These are phyloP conservation scores for Fomitopsis serialis DNA, from an alignment of 768 basidiomycete species.

Conservation along the genomic window DNA sequence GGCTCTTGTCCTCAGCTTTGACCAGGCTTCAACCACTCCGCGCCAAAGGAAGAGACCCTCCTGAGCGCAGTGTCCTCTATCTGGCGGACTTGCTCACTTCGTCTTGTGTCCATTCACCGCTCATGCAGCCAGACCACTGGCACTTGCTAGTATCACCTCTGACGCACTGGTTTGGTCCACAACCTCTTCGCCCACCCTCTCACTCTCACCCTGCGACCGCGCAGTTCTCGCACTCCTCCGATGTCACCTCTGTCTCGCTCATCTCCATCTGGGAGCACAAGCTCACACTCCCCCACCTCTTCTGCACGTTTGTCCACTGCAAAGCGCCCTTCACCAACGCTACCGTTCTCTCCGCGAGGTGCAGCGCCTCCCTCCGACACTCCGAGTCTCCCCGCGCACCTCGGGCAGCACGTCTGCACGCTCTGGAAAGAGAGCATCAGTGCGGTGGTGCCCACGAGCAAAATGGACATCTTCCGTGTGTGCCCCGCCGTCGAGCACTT, in stretches of 20 bases:
- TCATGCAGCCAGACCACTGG: too few relatives aligned
- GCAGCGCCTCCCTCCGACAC: neutral
- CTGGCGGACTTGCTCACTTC: too few relatives aligned
- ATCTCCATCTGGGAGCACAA: slow-evolving; percentile 17
- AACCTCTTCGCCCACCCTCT: too few relatives aligned
- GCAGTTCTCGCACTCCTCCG: slow-evolving; percentile 6
- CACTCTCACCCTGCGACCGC: too few relatives aligned
- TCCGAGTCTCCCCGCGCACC: neutral
- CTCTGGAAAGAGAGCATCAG: slow-evolving; percentile 19
- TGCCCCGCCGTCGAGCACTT: slow-evolving; percentile 18
- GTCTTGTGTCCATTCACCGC: too few relatives aligned
- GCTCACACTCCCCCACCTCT: slow-evolving; percentile 14
- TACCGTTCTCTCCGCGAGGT: neutral
- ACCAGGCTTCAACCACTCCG: too few relatives aligned
- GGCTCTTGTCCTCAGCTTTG: too few relatives aligned
- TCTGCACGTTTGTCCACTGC: slow-evolving; percentile 15
- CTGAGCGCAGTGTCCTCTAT: too few relatives aligned
- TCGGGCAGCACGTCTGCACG: slow-evolving; percentile 11
- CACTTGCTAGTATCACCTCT: too few relatives aligned
- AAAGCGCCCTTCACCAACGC: neutral
- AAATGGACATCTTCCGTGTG: slow-evolving; percentile 13
- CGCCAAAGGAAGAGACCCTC: too few relatives aligned
- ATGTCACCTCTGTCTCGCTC: slow-evolving; percentile 12
- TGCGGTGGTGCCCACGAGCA: slow-evolving; percentile 7
- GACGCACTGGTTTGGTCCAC: too few relatives aligned